Evolutionary conservation across 192 early-diverging fungal genomes (phyloP).

Genomic region (Rhizophlyctis rosea): DNA sequence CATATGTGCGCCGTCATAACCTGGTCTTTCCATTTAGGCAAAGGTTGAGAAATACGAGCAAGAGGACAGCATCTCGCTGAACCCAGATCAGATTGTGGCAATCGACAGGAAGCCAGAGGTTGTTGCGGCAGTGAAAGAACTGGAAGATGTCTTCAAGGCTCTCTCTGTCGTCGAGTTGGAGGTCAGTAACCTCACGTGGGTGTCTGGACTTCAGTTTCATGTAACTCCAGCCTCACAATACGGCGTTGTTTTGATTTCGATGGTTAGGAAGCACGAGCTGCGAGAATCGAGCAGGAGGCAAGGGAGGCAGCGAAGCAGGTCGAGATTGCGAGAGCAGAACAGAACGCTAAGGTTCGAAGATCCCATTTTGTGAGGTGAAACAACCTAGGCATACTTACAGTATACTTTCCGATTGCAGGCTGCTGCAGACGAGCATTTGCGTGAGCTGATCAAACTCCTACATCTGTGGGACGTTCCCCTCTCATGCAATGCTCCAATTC

Average conservation of each 20-base stretch:
- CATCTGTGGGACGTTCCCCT: slow-evolving; percentile 17
- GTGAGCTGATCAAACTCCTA: slow-evolving; percentile 8
- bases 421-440: not conserved
- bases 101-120: slow-evolving; percentile 43
- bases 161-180: slow-evolving; percentile 34
- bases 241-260: not conserved
- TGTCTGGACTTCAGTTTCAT: not conserved
- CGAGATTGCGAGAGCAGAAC: not conserved
- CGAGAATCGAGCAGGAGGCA: not conserved
- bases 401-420: too few species aligned
- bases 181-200: slow-evolving; percentile 5
- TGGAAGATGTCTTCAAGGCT: slow-evolving; percentile 43
- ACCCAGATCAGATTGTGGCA: slow-evolving; percentile 47
- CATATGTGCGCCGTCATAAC: too few species aligned
- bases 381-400: too few species aligned
- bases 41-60: slow-evolving; percentile 48
- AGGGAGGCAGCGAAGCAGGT: not conserved
- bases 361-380: too few species aligned
- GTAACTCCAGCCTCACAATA: not conserved
- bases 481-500: slow-evolving; percentile 5
- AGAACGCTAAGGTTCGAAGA: not conserved
- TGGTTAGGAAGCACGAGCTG: slow-evolving; percentile 1
- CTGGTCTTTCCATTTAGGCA: slow-evolving; percentile 21
- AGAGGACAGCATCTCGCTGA: slow-evolving; percentile 25
- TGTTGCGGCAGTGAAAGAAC: slow-evolving; percentile 36